Base-by-base conservation (phyloP, 495 filamentous ascomycete species). In the Hypomontagnella submonticulosa region DNA sequence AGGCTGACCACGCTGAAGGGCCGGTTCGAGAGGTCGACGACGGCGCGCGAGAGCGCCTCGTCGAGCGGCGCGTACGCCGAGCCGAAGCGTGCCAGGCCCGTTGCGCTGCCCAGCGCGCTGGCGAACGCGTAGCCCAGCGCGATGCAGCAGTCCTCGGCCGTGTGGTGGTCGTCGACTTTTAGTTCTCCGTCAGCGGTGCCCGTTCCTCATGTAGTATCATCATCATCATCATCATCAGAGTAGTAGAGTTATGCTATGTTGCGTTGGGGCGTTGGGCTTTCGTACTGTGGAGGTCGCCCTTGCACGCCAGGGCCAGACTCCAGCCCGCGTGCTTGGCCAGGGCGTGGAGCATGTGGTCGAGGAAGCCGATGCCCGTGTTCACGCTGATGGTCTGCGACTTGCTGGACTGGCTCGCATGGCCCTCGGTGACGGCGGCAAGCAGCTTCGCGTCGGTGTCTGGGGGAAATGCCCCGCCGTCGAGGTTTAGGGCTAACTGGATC, bases 301-400 rank as follows among this genome's bases (percentile, higher is more conserved):
- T 84, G 70, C 92, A 94, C 41, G 86, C 81, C 18, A 99, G 78
- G 7, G 85, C 85, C 67, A 99, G 76, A 81, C 88, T 92, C 95
- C 93, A 97, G 13, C 94, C 94, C 0, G 90, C 87, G 77, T 99
- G 95, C 75, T 99, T 98, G 1, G 95, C 90, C 37, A 97, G 86
- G 23, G 95, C 95, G 75, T 99, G 95, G 48, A 99, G 82, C 95
- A 99, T 98, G 81, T 99, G 95, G 80, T 99, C 95, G 32, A 99
- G 81, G 78, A 99, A 99, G n/a, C 95, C 95, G 72, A 99, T 96
- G 47, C 95, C 95, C 1, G 94, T 95, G 83, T 90, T 90, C 57
- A 98, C 83, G 74, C 84, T 87, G 71, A 99, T 96, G 46, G 85
- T 85, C 80, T 97, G 96, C 50, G 87, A 88, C 34, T 87, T 85